Base-by-base conservation (phyloP, 2,329 filamentous ascomycete species). In the Apiospora saccharicola region DNA sequence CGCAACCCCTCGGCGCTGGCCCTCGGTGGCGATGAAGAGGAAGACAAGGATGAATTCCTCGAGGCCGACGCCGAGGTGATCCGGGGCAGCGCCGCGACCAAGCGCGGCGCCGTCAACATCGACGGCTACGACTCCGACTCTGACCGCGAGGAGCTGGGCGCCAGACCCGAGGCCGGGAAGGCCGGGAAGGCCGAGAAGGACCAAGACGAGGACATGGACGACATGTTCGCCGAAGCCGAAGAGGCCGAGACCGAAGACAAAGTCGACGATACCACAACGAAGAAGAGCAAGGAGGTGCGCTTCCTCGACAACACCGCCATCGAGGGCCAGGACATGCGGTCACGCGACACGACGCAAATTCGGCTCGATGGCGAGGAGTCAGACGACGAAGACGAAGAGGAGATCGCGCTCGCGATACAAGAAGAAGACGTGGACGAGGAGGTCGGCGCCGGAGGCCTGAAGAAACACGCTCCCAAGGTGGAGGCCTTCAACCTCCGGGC, bases 91-190 rank as follows among this genome's bases (percentile, higher is more conserved):
- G 88, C 90, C 44, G 89, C 91, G 53, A 94, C 94, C 0, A 98
- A 98, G 82, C 94, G 96, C 74, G 96, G 96, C 76, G 96, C 96
- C 0, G 94, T 99, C 71, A 98, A 98, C 79, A 91, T 99, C 53
- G 96, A 98, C 79, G 96, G 96, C 69, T 99, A 98, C 84, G 96
- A 98, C 77, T 96, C 93, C 13, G 96, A 99, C 82, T 97, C 96
- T 2, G 90, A 93, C 70, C 96, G 97, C 75, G 96, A 98, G 80
- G 83, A 83, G 77, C 79, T 83, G 41, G 85, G 85, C 72, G 74
- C 77, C 43, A 80, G 75, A 53, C 72, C 74, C 8, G 79, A 76
- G 70, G 70, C 75, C 68, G n/a, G n/a, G n/a, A 78, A 76, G n/a
- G n/a, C n/a, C n/a, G n/a, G n/a, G 41, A 69, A 53, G 74, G 79